phyloP scores from a whole-genome alignment of 2,329 filamentous ascomycete genomes.

The Talaromyces sp. region DNA sequence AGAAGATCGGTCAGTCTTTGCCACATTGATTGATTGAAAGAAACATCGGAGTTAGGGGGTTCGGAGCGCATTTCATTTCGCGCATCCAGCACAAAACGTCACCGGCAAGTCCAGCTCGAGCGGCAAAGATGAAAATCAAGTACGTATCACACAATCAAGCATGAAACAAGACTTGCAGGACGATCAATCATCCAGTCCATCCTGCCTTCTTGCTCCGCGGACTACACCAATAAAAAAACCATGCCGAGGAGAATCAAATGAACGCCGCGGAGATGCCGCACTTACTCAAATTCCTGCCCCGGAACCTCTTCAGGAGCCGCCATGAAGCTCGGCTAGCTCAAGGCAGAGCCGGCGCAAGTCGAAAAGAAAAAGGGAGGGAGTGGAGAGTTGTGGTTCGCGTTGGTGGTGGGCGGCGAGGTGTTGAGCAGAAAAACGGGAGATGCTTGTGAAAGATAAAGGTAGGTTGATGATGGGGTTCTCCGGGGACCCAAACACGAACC shows the following conservation, averaged over 20 bases:
- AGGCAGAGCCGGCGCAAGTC: slow-evolving; percentile 37
- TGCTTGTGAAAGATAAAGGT: not conserved
- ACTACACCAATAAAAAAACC: not conserved
- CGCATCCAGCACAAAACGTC: too few relatives aligned
- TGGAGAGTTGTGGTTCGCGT: slow-evolving; percentile 1
- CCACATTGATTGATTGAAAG: not conserved
- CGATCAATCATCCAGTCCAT: not conserved
- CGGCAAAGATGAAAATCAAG: too few relatives aligned
- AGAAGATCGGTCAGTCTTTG: slow-evolving; percentile 20
- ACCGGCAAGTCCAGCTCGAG: too few relatives aligned
- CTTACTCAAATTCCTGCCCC: slow-evolving; percentile 52
- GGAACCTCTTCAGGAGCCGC: slow-evolving; percentile 45
- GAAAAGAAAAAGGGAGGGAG: slow-evolving; percentile 15
- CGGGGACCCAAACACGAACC: slow-evolving; percentile 10
- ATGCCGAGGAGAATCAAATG: slow-evolving; percentile 9
- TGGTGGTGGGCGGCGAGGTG: not conserved
- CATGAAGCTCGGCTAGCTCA: slow-evolving; percentile 43
- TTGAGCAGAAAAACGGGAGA: slow-evolving; percentile 6
- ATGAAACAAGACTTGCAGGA: not conserved
- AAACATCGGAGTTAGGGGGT: too few relatives aligned
- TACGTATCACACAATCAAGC: too few relatives aligned
- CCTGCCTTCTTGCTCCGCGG: not conserved
- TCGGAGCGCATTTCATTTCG: too few relatives aligned
- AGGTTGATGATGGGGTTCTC: not conserved
- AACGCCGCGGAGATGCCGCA: slow-evolving; percentile 14